Conservation (phyloP, 1,284 basidiomycete species). For the Melanopsichium pennsylvanicum region DNA sequence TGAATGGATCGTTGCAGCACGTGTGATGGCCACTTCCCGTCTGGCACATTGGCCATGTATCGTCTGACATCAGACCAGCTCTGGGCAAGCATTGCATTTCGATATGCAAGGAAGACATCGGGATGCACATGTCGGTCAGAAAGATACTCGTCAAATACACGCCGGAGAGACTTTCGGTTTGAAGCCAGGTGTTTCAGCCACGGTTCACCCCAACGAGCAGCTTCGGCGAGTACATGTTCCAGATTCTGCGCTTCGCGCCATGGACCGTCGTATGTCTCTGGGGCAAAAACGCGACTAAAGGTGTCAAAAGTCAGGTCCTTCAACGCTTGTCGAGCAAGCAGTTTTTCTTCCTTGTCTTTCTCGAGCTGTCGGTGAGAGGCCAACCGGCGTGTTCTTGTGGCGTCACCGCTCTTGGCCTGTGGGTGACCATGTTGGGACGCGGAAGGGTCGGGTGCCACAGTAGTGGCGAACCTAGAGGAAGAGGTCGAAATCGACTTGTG, state of each 20-base stretch:
- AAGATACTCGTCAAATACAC: constrained; percentile 3
- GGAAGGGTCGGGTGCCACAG: too few species aligned
- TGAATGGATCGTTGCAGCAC: constrained; percentile 13
- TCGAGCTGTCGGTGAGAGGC: too few species aligned
- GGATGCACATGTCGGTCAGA: background rate
- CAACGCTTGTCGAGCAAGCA: background rate
- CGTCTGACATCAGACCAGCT: constrained; percentile 26
- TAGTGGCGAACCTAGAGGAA: background rate
- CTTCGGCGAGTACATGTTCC: constrained; percentile 6
- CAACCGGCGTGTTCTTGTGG: too few species aligned
- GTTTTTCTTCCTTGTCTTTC: background rate
- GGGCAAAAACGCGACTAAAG: background rate
- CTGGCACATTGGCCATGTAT: constrained; percentile 21
- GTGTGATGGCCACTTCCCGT: constrained; percentile 19
- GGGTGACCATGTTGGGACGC: too few species aligned
- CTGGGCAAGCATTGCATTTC: constrained; percentile 28
- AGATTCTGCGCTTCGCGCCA: constrained; percentile 9
- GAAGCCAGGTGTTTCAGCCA: background rate
- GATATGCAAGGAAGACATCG: constrained; percentile 8
- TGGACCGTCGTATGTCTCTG: background rate
- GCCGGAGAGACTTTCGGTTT: background rate
- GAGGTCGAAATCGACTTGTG: background rate
- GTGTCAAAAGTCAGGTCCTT: background rate
- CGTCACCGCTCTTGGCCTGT: too few species aligned
- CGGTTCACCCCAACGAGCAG: background rate